Conservation (phyloP, 2,329 filamentous ascomycete species). For the Salinomyces thailandicus region DNA sequence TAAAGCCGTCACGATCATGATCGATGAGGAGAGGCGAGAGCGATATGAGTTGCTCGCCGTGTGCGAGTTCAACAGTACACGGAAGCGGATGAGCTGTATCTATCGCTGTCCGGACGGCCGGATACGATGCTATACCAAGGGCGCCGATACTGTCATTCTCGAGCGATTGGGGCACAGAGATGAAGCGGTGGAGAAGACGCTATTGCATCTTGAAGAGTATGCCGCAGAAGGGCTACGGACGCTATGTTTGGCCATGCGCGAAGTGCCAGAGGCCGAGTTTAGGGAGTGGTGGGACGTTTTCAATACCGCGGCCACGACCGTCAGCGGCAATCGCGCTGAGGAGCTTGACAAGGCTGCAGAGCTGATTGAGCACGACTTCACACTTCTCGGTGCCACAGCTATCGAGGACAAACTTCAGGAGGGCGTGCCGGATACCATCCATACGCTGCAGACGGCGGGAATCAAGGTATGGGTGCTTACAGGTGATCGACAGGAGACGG, state of each 20-base stretch:
- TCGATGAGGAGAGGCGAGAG: constrained; percentile 47
- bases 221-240: constrained; percentile 92
- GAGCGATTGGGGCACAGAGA: constrained; percentile 75
- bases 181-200: constrained; percentile 74
- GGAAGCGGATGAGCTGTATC: constrained; percentile 96
- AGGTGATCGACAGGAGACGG: constrained; percentile 93
- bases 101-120: constrained; percentile 95
- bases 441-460: constrained; percentile 88
- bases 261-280: constrained; percentile 81
- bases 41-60: constrained; percentile 90
- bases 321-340: constrained; percentile 83
- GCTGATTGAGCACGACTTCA: constrained; percentile 86
- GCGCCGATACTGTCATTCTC: constrained; percentile 92
- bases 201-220: constrained; percentile 96
- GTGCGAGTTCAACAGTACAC: constrained; percentile 97
- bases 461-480: constrained; percentile 99
- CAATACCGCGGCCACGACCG: constrained; percentile 78
- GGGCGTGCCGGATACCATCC: constrained; percentile 94
- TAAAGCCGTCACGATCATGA: constrained; percentile 71
- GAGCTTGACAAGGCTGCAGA: constrained; percentile 96
- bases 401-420: constrained; percentile 97
- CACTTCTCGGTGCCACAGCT: constrained; percentile 83
- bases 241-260: constrained; percentile 87
- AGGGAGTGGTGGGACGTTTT: constrained; percentile 78
- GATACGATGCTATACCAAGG: constrained; percentile 88